Conservation (phyloP, 169 alveolate genomes). For the Plasmodium knowlesi region DNA sequence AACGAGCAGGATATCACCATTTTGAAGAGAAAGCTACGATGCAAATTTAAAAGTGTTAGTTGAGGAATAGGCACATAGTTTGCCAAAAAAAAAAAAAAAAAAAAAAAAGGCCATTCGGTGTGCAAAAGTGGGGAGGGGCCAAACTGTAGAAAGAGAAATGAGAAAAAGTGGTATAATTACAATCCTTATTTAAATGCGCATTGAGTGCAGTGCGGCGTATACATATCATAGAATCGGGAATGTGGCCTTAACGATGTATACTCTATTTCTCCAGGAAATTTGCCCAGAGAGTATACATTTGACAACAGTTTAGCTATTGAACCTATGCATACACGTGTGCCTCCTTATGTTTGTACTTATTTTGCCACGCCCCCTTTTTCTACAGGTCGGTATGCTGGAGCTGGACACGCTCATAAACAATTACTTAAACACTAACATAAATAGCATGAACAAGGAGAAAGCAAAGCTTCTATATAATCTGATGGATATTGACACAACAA, state of each 20-base stretch:
- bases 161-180: neutral
- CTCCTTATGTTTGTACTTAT: neutral
- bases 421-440: conserved; percentile 42
- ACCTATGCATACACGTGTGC: neutral
- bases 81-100: neutral
- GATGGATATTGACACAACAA: conserved; percentile 26
- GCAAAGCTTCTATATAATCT: conserved; percentile 41
- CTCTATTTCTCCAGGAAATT: neutral
- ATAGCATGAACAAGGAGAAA: conserved; percentile 21
- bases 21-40: conserved; percentile 52
- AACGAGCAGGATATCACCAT: conserved; percentile 8
- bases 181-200: neutral
- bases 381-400: conserved; percentile 67
- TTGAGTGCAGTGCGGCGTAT: neutral
- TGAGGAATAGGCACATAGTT: neutral
- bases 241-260: neutral
- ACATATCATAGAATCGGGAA: neutral
- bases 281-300: neutral
- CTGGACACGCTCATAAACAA: conserved; percentile 53
- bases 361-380: neutral
- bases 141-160: neutral
- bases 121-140: neutral
- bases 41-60: conserved; percentile 69
- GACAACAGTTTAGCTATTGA: neutral
- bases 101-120: neutral